These are phyloP conservation scores for Tephrocybe rancida DNA, from an alignment of 768 basidiomycete species.

Conservation along the genomic window DNA sequence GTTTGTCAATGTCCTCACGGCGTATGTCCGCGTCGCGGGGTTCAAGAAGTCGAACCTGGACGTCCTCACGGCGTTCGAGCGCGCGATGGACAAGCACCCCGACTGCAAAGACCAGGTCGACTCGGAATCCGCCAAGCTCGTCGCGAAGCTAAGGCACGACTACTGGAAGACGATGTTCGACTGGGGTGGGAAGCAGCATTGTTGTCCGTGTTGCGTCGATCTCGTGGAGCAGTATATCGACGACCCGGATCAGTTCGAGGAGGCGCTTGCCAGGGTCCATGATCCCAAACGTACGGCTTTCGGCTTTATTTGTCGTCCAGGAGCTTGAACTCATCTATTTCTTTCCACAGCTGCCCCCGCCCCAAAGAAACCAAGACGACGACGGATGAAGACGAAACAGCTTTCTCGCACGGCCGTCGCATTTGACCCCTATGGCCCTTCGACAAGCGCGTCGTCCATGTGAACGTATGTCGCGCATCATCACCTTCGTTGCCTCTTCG, in stretches of 20 bases:
- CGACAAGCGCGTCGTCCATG: conserved; percentile 14
- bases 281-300: conserved; percentile 4
- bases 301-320: not conserved
- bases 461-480: not conserved
- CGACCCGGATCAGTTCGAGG: conserved; percentile 13
- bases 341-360: not conserved
- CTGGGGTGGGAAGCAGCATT: conserved; percentile 14
- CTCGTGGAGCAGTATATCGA: conserved; percentile 15
- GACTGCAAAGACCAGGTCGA: conserved; percentile 16
- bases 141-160: conserved; percentile 17
- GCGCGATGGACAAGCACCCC: conserved; percentile 20
- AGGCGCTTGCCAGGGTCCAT: not conserved
- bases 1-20: conserved; percentile 18
- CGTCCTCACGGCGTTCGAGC: conserved; percentile 17
- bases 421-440: conserved; percentile 19
- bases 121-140: conserved; percentile 14
- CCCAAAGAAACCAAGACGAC: conserved; percentile 9
- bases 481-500: not conserved
- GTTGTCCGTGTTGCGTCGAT: conserved; percentile 18
- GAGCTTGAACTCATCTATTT: not conserved
- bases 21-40: conserved; percentile 18
- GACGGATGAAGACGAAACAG: conserved; percentile 3
- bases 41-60: conserved; percentile 14
- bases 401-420: not conserved
- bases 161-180: conserved; percentile 20